Percentiles rank a stretch among this genome's conserved stretches.
phyloP scores from a whole-genome alignment of 108 stramenopile species.

The Discostella stelligeroides region DNA sequence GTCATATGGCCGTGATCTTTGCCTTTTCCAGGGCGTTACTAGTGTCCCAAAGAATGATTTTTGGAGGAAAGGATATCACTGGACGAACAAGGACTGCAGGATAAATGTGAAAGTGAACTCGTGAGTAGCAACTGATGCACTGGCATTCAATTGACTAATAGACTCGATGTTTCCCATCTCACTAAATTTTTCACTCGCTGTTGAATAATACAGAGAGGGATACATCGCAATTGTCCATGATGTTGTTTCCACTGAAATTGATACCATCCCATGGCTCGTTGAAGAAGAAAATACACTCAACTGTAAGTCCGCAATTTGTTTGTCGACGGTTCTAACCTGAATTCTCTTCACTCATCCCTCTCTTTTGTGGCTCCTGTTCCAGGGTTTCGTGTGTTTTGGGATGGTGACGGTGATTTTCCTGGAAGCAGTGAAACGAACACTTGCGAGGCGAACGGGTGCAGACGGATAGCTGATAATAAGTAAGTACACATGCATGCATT shows the following conservation, averaged over 20 bases:
- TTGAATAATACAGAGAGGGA: conserved; percentile 39
- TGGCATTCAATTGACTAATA: not conserved
- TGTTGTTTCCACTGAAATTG: conserved; percentile 8
- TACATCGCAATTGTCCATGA: conserved; percentile 60
- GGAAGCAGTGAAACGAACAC: conserved; percentile 36
- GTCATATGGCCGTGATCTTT: conserved; percentile 24
- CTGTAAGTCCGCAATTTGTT: conserved; percentile 9
- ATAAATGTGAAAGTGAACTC: conserved; percentile 42
- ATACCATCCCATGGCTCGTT: conserved; percentile 41
- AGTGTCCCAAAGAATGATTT: conserved; percentile 10
- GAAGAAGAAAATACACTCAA: conserved; percentile 41
- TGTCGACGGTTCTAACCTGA: not conserved
- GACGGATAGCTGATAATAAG: conserved; percentile 1
- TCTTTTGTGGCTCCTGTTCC: not conserved
- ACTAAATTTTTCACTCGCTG: conserved; percentile 9
- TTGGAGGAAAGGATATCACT: conserved; percentile 36
- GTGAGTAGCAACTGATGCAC: conserved; percentile 32
- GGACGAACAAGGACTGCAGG: conserved; percentile 41
- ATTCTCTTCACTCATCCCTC: not conserved
- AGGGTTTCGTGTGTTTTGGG: conserved; percentile 52
- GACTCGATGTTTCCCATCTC: not conserved
- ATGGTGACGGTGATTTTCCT: conserved; percentile 35
- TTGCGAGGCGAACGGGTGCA: conserved; percentile 39
- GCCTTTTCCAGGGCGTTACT: conserved; percentile 18
- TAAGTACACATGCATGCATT: not conserved